Base-by-base conservation (phyloP, 768 basidiomycete species). In the Lentinula lateritia region DNA sequence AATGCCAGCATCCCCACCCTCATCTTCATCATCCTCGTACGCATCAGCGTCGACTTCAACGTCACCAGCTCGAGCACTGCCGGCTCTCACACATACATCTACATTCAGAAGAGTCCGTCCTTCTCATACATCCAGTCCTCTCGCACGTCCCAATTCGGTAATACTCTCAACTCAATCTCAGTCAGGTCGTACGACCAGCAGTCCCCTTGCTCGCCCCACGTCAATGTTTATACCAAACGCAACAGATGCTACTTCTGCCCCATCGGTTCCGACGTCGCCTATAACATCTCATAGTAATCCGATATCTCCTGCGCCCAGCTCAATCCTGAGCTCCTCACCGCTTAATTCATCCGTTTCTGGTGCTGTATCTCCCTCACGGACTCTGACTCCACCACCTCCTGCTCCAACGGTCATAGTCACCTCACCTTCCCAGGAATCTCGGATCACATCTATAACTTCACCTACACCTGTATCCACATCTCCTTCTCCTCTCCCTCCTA, bases 401-500 rank as follows among this genome's bases (percentile, higher is more conserved):
- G 6, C 53, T 20, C 53, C 53, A 41, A 18, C 56, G 46, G 41
- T 58, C 9, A 4, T 34, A 28, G 34, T 46, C 42, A 58, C 42
- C 12, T 36, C 56, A 5, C 35, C 56, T 45, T 46, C 54, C 15
- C 28, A 28, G 2, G 38, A 39, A 16, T 41, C 54, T 41, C 38
- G 39, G 52, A 46, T 48, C 64, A 20, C 61, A 63, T 38, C 58
- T 36, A 34, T 50, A 52, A 67, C 68, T 20, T 61, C 64, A 38
- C 28, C 64, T 5, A 41, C 63, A 36, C 67, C 71, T 5, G 50
- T 68, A 1, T 63, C 67, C 3, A 67, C 71, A 15, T 52, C 58
- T n/a, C n/a, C 60, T 16, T 39, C 41, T 41, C 12, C 63, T n/a
- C 52, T 83, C 76, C 56, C 41, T 50, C 10, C 63, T n/a, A 46